Evolutionary conservation across 148 eudicot species (phyloP).

Genomic region (Nyssa sinensis): DNA sequence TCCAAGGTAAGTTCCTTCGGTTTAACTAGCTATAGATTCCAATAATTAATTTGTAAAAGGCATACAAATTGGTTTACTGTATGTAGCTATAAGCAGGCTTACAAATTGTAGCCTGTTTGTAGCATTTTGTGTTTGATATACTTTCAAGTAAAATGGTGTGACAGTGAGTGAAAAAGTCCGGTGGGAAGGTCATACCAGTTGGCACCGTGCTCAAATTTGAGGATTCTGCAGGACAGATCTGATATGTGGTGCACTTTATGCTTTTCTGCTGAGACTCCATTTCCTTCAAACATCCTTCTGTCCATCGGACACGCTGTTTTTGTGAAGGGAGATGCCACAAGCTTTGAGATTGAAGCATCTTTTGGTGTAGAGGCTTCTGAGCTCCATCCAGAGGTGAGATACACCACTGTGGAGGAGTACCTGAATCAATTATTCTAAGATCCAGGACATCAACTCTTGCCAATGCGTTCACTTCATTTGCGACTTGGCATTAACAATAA

Average conservation of each 20-base stretch:
- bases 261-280: constrained; percentile 11
- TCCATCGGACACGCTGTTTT: constrained; percentile 15
- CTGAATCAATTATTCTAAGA: constrained; percentile 18
- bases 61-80: too few species aligned
- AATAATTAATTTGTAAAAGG: too few species aligned
- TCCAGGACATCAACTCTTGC: too few species aligned
- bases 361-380: constrained; percentile 22
- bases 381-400: constrained; percentile 18
- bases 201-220: too few species aligned
- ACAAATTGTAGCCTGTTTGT: too few species aligned
- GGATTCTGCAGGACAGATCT: too few species aligned
- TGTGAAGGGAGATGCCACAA: constrained; percentile 20
- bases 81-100: too few species aligned
- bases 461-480: too few species aligned
- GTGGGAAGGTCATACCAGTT: too few species aligned
- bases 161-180: too few species aligned
- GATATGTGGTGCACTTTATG: background rate
- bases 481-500: too few species aligned
- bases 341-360: constrained; percentile 17
- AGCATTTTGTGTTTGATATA: too few species aligned
- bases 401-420: constrained; percentile 23
- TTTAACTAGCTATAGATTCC: background rate
- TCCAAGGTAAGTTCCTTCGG: constrained; percentile 17
- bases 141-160: background rate
- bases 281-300: constrained; percentile 18